Conservation (phyloP, 2,329 filamentous ascomycete species). For the Monilinia fructigena region DNA sequence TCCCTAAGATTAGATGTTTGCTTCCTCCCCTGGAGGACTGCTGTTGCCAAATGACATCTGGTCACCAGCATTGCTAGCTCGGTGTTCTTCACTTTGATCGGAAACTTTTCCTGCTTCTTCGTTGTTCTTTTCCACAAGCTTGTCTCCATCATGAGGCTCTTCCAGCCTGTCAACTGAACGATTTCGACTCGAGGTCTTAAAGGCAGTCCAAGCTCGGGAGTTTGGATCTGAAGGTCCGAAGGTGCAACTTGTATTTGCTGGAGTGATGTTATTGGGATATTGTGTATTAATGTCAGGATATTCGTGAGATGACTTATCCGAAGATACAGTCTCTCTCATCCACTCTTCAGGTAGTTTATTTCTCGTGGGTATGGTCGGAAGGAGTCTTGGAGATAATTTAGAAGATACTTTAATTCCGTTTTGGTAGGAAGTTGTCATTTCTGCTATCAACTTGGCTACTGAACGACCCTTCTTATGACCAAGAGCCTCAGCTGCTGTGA, state of each 20-base stretch:
- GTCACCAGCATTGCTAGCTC: neutral
- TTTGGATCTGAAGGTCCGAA: neutral
- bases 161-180: neutral
- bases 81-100: neutral
- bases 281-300: fast-evolving
- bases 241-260: neutral
- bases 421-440: neutral
- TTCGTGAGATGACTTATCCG: too few relatives aligned
- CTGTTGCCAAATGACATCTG: neutral
- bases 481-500: neutral
- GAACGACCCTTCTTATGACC: neutral
- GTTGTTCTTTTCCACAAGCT: neutral
- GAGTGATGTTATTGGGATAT: neutral
- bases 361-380: too few relatives aligned
- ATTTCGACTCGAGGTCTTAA: neutral
- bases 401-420: neutral
- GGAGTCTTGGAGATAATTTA: neutral
- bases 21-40: neutral
- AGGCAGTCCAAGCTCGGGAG: neutral
- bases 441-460: neutral
- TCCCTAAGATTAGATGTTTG: neutral
- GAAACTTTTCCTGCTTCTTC: fast-evolving
- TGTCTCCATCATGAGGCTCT: neutral
- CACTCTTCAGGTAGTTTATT: neutral
- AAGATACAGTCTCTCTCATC: neutral